phyloP scores from a whole-genome alignment of 768 basidiomycete genomes.

The Naematelia encephala region DNA sequence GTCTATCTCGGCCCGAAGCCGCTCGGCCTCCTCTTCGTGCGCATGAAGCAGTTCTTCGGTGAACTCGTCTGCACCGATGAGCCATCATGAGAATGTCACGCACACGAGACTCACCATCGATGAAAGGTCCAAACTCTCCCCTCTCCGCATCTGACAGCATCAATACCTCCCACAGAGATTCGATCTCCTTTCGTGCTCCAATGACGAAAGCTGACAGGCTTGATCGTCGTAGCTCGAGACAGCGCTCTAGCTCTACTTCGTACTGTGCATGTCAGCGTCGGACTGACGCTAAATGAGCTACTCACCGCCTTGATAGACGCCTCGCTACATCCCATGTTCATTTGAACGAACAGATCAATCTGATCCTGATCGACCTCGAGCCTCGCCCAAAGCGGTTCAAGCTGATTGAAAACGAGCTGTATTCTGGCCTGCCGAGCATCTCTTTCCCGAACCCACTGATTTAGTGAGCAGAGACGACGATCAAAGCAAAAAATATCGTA shows the following conservation, averaged over 20 bases:
- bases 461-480: slow-evolving; percentile 3
- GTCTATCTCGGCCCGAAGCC: slow-evolving; percentile 76
- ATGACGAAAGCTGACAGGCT: slow-evolving; percentile 79
- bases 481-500: slow-evolving; percentile 1
- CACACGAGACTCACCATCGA: slow-evolving; percentile 62
- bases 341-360: slow-evolving; percentile 91
- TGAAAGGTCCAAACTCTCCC: slow-evolving; percentile 73
- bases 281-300: slow-evolving; percentile 4
- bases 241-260: slow-evolving; percentile 81
- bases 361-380: slow-evolving; percentile 73
- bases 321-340: slow-evolving; percentile 73
- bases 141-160: slow-evolving; percentile 80
- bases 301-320: slow-evolving; percentile 64
- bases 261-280: slow-evolving; percentile 55
- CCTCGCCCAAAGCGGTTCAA: slow-evolving; percentile 84
- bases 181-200: slow-evolving; percentile 77
- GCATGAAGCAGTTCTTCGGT: slow-evolving; percentile 80
- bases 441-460: slow-evolving; percentile 66
- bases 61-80: slow-evolving; percentile 63
- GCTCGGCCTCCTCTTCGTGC: slow-evolving; percentile 79
- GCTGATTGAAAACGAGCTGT: slow-evolving; percentile 87
- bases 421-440: slow-evolving; percentile 74
- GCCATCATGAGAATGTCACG: slow-evolving; percentile 4
- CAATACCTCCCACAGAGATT: slow-evolving; percentile 75
- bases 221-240: slow-evolving; percentile 82